Base-by-base conservation (phyloP, 2,329 filamentous ascomycete genomes). In the Metarhizium album region DNA sequence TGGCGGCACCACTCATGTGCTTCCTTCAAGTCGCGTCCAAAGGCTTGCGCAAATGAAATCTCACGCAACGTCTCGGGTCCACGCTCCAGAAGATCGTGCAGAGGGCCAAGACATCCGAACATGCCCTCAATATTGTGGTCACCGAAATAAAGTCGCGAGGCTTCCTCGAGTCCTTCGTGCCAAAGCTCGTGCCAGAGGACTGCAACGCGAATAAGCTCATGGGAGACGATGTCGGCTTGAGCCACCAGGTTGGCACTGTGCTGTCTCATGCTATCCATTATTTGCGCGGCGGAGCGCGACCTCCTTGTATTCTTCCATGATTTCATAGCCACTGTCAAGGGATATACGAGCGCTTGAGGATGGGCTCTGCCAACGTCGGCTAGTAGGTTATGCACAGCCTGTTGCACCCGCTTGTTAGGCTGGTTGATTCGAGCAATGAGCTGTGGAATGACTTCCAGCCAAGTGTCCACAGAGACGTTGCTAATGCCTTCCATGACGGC, bases 161-260 rank as follows among this genome's bases (percentile, higher is more conserved):
- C 94, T 71, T 99, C 94, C 68, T 98, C 93, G 16, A 99, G 76
- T 27, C 87, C 94, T 68, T 99, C 94, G 58, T 98, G 93, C 93
- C 93, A 99, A 57, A 95, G 86, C 63, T 99, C 93, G 63, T 99
- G 93, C 94, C 94, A 98, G 23, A 98, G 70, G 2, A 98, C 91
- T 16, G 93, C 93, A 53, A 98, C 94, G 48, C 93, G 84, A 62
- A 99, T 97, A 51, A 99, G 80, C 66, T 99, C 94, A 62, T 93
- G 87, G 65, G 91, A 97, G 58, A 99, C 90, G 45, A 90, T 77
- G 64, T 95, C 91, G 35, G 93, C 93, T 68, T 99, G 93, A 57
- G 96, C 88, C 8, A 98, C 93, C 35, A 99, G 78, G 59, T 82
- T 86, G 20, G 89, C 84, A 63, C 90, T 97, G 65, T 99, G 94